Evolutionary conservation across 768 basidiomycete genomes (phyloP).

Genomic region (Termitomyces sp.): DNA sequence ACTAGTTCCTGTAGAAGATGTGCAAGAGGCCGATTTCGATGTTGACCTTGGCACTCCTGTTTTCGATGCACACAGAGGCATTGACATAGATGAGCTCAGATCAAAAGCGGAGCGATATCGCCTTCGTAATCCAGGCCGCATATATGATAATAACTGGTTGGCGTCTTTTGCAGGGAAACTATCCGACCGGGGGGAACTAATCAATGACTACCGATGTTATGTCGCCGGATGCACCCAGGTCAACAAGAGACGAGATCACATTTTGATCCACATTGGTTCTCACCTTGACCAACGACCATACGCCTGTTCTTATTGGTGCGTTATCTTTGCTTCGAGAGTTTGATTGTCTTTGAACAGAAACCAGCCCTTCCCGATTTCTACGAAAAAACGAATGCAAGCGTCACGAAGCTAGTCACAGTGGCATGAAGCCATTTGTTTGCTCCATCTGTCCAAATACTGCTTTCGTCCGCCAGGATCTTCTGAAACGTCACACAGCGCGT

Average conservation of each 20-base stretch:
- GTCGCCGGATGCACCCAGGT: constrained; percentile 58
- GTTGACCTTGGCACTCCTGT: constrained; percentile 47
- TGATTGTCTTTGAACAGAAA: neutral
- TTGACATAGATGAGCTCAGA: constrained; percentile 48
- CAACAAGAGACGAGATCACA: constrained; percentile 73
- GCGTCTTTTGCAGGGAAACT: constrained; percentile 65
- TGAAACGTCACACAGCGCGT: constrained; percentile 60
- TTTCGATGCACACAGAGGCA: constrained; percentile 59
- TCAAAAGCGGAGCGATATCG: constrained; percentile 52
- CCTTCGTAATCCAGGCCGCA: constrained; percentile 45
- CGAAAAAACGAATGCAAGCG: constrained; percentile 78
- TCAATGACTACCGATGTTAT: constrained; percentile 65
- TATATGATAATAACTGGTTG: constrained; percentile 64
- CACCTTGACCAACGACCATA: constrained; percentile 69
- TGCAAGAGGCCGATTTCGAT: constrained; percentile 1
- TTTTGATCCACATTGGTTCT: constrained; percentile 67
- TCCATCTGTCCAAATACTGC: constrained; percentile 47
- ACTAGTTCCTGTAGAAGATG: neutral
- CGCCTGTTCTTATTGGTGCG: constrained; percentile 60
- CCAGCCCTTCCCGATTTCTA: constrained; percentile 56
- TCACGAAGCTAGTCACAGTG: constrained; percentile 63
- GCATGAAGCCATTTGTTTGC: constrained; percentile 55
- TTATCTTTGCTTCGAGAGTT: constrained; percentile 8
- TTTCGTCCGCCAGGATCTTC: constrained; percentile 65
- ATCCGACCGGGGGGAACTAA: constrained; percentile 48